These are phyloP conservation scores for Insectozyma bohioensis DNA, from an alignment of 1,139 yeast genomes.

Conservation along the genomic window DNA sequence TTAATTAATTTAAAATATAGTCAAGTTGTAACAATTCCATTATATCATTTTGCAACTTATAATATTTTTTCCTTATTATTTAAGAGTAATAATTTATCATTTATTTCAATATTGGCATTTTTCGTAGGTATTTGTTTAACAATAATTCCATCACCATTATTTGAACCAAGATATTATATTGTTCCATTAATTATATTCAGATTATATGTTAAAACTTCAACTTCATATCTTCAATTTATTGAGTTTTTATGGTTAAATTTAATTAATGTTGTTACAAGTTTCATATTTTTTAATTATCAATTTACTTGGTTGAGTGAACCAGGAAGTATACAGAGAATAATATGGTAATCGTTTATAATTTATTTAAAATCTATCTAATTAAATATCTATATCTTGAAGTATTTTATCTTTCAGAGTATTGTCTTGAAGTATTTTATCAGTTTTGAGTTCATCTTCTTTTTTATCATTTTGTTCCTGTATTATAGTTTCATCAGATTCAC, in stretches of 20 bases:
- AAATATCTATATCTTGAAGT: constrained; percentile 11
- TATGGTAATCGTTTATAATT: constrained; percentile 56
- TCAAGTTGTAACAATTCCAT: constrained; percentile 52
- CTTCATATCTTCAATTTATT: constrained; percentile 36
- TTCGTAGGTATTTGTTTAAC: constrained; percentile 56
- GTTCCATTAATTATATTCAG: constrained; percentile 79
- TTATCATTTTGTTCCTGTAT: constrained; percentile 5
- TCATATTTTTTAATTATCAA: constrained; percentile 58
- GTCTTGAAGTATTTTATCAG: too few relatives aligned
- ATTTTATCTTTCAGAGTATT: constrained; percentile 12
- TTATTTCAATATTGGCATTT: constrained; percentile 45
- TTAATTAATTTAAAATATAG: constrained; percentile 48
- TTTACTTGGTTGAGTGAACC: constrained; percentile 70
- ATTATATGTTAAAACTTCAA: constrained; percentile 47
- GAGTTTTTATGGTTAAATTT: constrained; percentile 64
- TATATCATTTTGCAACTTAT: constrained; percentile 71
- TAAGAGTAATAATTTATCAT: constrained; percentile 19
- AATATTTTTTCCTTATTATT: constrained; percentile 32
- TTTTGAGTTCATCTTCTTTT: constrained; percentile 3
- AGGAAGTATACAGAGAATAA: constrained; percentile 66
- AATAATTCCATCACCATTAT: constrained; percentile 82
- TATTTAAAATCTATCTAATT: constrained; percentile 2
- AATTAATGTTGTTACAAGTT: constrained; percentile 53
- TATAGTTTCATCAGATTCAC: constrained; percentile 5
- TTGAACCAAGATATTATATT: constrained; percentile 92